Percentiles rank a stretch among this genome's conserved stretches.
Conservation (phyloP, 2,329 filamentous ascomycete genomes). For the Curvularia eragrostidis region DNA sequence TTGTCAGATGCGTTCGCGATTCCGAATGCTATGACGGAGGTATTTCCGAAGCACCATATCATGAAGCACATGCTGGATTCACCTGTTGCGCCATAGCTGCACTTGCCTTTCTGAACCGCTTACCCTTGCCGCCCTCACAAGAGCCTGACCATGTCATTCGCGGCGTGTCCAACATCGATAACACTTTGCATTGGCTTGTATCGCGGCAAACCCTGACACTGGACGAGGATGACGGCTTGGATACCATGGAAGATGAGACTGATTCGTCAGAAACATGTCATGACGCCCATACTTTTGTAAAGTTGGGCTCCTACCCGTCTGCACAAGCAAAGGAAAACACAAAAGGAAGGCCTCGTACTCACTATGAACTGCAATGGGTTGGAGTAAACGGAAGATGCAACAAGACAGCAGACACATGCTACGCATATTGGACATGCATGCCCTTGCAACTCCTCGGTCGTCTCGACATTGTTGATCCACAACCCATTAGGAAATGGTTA, state of each 20-base stretch:
- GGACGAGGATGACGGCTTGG: conserved; percentile 52
- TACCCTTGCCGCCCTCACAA: conserved; percentile 47
- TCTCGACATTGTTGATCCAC: conserved; percentile 63
- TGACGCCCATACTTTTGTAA: conserved; percentile 50
- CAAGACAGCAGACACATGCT: conserved; percentile 94
- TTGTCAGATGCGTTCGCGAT: conserved; percentile 73
- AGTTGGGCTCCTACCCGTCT: conserved; percentile 38
- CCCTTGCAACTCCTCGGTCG: conserved; percentile 56
- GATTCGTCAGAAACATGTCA: conserved; percentile 51
- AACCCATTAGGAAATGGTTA: conserved; percentile 75
- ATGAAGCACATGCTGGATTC: conserved; percentile 89
- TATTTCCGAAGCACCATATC: conserved; percentile 76
- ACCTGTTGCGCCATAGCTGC: conserved; percentile 87
- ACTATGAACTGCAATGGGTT: conserved; percentile 63
- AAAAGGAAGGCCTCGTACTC: conserved; percentile 65
- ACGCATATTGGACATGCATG: conserved; percentile 88
- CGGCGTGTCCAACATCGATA: conserved; percentile 48
- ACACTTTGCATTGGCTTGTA: conserved; percentile 56
- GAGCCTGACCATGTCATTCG: conserved; percentile 36
- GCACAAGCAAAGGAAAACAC: conserved; percentile 35
- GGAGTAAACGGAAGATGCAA: conserved; percentile 92
- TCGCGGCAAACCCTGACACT: conserved; percentile 55
- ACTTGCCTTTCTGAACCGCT: conserved; percentile 74
- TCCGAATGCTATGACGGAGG: conserved; percentile 84
- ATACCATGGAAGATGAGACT: conserved; percentile 49